Conservation (phyloP, 2,329 filamentous ascomycete genomes). For the Dendrostoma leiphaemia region DNA sequence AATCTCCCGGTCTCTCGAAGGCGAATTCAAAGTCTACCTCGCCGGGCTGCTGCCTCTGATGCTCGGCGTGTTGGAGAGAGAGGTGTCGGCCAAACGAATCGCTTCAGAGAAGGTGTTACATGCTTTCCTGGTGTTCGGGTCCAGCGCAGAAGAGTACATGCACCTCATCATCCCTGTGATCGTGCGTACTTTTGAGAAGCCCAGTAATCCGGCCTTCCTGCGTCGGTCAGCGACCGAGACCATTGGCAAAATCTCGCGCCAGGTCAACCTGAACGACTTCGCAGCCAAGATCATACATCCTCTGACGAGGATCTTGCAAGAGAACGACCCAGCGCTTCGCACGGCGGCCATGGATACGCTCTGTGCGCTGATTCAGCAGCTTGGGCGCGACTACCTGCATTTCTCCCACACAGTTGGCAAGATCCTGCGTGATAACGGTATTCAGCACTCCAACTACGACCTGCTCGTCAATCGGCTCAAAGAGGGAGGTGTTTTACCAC, state of each 20-base stretch:
- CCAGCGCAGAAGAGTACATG: conserved; percentile 98
- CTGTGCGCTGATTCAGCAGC: conserved; percentile 91
- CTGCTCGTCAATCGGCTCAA: conserved; percentile 89
- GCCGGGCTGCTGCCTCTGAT: conserved; percentile 87
- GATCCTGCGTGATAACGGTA: conserved; percentile 72
- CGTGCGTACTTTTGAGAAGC: conserved; percentile 89
- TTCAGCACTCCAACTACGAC: conserved; percentile 88
- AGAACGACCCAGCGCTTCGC: conserved; percentile 70
- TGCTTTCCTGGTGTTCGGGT: conserved; percentile 92
- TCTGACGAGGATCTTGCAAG: conserved; percentile 75
- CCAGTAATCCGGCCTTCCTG: conserved; percentile 74
- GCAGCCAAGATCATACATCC: conserved; percentile 96
- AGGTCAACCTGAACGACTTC: conserved; percentile 97
- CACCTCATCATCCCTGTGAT: conserved; percentile 96
- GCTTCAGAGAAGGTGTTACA: conserved; percentile 90
- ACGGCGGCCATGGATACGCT: conserved; percentile 88
- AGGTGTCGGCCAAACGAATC: conserved; percentile 69
- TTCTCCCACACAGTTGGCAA: conserved; percentile 95
- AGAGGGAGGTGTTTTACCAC: conserved; percentile 91
- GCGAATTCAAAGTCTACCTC: conserved; percentile 96
- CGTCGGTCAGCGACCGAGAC: conserved; percentile 91
- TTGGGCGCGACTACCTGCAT: conserved; percentile 92
- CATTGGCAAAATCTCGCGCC: conserved; percentile 87
- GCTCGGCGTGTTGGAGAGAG: conserved; percentile 89
- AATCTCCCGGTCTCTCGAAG: conserved; percentile 88